A percentile compares a stretch with the other conserved stretches of the same genome.
These are phyloP conservation scores for Leccinum subgranulosum DNA, from an alignment of 768 basidiomycete species.

Conservation along the genomic window DNA sequence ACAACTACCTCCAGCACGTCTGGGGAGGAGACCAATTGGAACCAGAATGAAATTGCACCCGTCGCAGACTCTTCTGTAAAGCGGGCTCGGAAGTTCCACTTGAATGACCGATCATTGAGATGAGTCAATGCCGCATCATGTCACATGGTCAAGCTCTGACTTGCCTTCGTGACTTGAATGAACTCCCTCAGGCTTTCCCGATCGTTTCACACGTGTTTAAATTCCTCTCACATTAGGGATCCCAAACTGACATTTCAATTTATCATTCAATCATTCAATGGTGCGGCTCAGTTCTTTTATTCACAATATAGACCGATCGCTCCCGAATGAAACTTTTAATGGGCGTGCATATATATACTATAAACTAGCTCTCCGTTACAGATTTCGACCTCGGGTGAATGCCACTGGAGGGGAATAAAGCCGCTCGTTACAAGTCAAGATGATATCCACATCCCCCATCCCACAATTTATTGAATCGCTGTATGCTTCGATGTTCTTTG, in stretches of 20 bases:
- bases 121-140: background rate
- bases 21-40: no score
- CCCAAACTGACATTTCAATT: background rate
- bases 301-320: background rate
- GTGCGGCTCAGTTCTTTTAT: background rate
- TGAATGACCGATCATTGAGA: no score
- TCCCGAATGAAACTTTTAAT: background rate
- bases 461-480: background rate
- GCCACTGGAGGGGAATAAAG: background rate
- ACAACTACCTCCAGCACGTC: no score
- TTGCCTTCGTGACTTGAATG: background rate
- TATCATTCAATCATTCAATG: no score
- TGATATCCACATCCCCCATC: background rate
- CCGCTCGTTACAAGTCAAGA: background rate
- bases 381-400: background rate
- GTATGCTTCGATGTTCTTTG: background rate
- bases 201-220: no score
- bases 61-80: no score
- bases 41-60: no score
- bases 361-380: background rate
- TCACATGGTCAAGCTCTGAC: background rate
- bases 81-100: background rate
- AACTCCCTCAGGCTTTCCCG: no score
- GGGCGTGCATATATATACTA: background rate
- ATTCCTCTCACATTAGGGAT: background rate